These are phyloP conservation scores for Trifolium dubium DNA, from an alignment of 306 rosid species.

Conservation along the genomic window DNA sequence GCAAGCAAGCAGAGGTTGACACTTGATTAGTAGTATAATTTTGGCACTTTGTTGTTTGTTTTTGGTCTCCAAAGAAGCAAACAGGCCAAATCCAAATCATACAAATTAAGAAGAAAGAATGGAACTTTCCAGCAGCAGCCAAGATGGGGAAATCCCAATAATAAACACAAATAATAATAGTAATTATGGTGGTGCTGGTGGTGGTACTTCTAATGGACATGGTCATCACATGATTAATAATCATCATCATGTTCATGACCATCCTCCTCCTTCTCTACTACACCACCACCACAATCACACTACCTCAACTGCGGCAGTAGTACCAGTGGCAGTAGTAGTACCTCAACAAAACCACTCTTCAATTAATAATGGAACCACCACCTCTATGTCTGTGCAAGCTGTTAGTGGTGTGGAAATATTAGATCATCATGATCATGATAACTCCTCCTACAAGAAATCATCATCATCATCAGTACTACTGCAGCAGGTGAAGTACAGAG, in stretches of 20 bases:
- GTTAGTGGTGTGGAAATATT: not conserved
- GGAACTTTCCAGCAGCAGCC: constrained; percentile 61
- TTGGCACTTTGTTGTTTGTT: constrained; percentile 7
- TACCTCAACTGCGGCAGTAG: constrained; percentile 14
- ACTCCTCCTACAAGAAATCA: constrained; percentile 23
- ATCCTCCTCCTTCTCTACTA: constrained; percentile 34
- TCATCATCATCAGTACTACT: not conserved
- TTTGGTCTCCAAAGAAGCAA: constrained; percentile 2
- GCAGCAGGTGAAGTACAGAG: constrained; percentile 57
- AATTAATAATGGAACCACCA: constrained; percentile 42
- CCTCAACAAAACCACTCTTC: constrained; percentile 44
- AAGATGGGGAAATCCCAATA: constrained; percentile 60
- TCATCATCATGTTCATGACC: constrained; percentile 45
- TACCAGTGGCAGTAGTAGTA: not conserved
- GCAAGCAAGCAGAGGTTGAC: too few relatives aligned
- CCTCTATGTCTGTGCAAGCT: constrained; percentile 30
- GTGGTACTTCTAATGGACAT: constrained; percentile 14
- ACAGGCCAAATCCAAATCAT: not conserved
- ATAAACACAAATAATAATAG: constrained; percentile 30
- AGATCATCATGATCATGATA: constrained; percentile 7
- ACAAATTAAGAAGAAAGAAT: constrained; percentile 20
- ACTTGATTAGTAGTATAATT: not conserved
- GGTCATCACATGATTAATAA: constrained; percentile 54
- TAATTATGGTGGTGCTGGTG: constrained; percentile 42
- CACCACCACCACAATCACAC: constrained; percentile 17